Base-by-base conservation (phyloP, 306 rosid species). In the Rubus idaeus region DNA sequence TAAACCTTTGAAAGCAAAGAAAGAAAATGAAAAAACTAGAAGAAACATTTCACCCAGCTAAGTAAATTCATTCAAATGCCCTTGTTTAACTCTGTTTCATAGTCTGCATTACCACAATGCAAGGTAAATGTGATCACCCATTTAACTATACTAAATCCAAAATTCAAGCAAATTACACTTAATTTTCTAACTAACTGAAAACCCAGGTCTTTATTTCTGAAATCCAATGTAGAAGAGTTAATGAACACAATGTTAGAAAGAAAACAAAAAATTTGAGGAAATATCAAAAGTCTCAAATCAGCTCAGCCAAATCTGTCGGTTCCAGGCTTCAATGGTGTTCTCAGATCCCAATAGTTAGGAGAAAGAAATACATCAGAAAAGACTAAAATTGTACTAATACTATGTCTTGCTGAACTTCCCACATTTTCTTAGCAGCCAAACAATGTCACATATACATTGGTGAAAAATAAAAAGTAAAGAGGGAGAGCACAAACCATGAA, bases 341-440 rank as follows among this genome's bases (percentile, higher is more conserved):
- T 55, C 82, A 83, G 82, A 78, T 78, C 80, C 68, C 63, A 83
- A 23, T 47, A 41, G 13, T 58, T 8, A 75, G 10, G 17, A 4
- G 41, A 58, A 57, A 51, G 21, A 37, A 30, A 26, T 7, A 72
- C 78, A 80, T 75, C 70, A 65, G 75, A 45, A 72, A 78, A 49
- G 9, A 35, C 64, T n/a, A 49, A 18, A 61, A 44, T 2, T 30
- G 70, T 49, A 60, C 47, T 17, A 20, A 30, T 58, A 68, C 20
- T 69, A 68, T 69, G 18, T 70, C 66, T 45, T 8, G 16, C 74
- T 79, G 17, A 39, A 64, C 17, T 47, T 67, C 74, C 77, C 67
- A 74, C 84, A 86, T 71, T 76, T 64, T 51, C 76, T 71, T 40
- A 80, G 64, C 70, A 71, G 45, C 70, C 79, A 75, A 71, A 81